Evolutionary conservation across 2,329 filamentous ascomycete genomes (phyloP), one percentile per base, ranked within the genome.

Genomic region (Aspergillus alliaceus): DNA sequence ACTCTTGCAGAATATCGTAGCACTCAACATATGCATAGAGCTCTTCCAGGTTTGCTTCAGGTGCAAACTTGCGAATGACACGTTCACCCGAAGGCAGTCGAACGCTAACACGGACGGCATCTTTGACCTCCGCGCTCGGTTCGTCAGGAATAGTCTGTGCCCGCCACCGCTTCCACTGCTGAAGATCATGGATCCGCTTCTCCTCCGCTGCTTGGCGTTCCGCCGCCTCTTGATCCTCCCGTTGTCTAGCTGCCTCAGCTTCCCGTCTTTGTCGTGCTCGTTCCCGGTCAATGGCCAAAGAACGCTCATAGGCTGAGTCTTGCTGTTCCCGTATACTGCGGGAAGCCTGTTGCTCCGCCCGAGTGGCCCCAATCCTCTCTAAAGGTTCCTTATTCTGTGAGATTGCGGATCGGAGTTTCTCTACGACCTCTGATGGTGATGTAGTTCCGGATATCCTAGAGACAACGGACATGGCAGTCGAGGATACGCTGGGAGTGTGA

Each of bases 11-110:
- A 6, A 89, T 65, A 52, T 91, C 87, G 71, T 92, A 88, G 76
- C 93, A 98, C 70, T 99, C 95, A 2, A 98, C 92, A 76, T 96
- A 97, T 0, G 93, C 95, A 73, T 98, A 98, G 6, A 99, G 77
- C 68, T 97, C 92, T 71, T 98, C 93, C 35, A 98, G 79, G 2
- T 84, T 81, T 0, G 90, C 85, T n/a, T 85, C 80, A 1, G 82
- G 79, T 0, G 80, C 74, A 71, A 99, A 98, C 50, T 84, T 85
- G 40, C 93, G 84, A 55, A 96, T 84, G 2, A 96, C 84, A 40
- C 93, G 83, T 49, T 91, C 89, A 0, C 86, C 89, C 4, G 84
- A 88, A 0, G 81, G 79, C 66, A 88, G 75, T 14, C 85, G 80
- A 25, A 89, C 74, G 61, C 83, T 86, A 51, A 89, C 80, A n/a